phyloP scores from a whole-genome alignment of 805 yeast genomes.

The Hermanozyma aechmeae region DNA sequence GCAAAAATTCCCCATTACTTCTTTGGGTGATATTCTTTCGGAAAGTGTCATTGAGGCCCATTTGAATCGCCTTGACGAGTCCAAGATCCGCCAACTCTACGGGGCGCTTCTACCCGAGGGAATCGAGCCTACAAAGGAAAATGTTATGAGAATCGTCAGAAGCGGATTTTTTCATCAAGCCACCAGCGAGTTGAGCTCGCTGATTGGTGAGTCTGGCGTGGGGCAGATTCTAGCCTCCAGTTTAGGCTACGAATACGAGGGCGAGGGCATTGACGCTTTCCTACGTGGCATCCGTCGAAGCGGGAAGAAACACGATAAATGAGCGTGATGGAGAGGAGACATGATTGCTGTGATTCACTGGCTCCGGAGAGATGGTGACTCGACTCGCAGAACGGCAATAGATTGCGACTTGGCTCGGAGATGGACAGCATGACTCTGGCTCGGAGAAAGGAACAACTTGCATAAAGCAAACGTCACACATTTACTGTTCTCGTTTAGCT shows the following conservation, averaged over 20 bases:
- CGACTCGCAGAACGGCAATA: too few species aligned
- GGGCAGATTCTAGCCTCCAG: constrained; percentile 41
- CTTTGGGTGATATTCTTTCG: constrained; percentile 26
- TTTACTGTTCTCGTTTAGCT: too few species aligned
- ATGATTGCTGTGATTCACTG: too few species aligned
- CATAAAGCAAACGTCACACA: too few species aligned
- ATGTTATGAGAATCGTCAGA: constrained; percentile 33
- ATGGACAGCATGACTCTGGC: too few species aligned
- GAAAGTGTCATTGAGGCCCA: constrained; percentile 20
- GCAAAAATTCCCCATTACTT: constrained; percentile 19
- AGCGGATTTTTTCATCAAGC: constrained; percentile 42
- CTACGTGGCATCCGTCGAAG: constrained; percentile 37
- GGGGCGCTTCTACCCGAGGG: constrained; percentile 33
- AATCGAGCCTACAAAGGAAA: constrained; percentile 25
- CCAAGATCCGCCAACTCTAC: constrained; percentile 9
- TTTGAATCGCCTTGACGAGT: too few species aligned
- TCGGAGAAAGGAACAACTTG: too few species aligned
- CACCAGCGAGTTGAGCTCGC: constrained; percentile 30
- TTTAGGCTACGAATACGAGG: constrained; percentile 39
- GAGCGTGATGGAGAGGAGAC: too few species aligned
- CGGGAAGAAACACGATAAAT: too few species aligned
- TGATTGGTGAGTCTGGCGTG: constrained; percentile 32
- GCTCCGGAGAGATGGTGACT: too few species aligned
- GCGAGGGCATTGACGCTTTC: constrained; percentile 48
- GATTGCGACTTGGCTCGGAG: too few species aligned